phyloP scores from a whole-genome alignment of 805 yeast species.

The Monosporozyma aquatica region DNA sequence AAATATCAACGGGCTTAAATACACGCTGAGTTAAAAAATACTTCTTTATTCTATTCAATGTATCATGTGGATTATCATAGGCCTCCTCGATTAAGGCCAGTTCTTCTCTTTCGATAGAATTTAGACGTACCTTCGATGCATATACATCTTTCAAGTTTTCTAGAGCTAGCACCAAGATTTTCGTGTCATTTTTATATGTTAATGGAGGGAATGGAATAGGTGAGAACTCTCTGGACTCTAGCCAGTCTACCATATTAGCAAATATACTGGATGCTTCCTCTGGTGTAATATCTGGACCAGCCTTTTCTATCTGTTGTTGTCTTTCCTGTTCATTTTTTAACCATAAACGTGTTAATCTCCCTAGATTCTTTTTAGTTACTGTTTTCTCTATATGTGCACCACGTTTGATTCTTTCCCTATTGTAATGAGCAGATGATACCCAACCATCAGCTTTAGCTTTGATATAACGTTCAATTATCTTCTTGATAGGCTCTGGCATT shows the following conservation, averaged over 20 bases:
- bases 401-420: constrained; percentile 75
- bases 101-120: constrained; percentile 85
- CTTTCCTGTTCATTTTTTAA: constrained; percentile 84
- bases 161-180: constrained; percentile 76
- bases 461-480: constrained; percentile 79
- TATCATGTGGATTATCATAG: constrained; percentile 93
- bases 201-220: constrained; percentile 93
- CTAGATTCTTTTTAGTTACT: constrained; percentile 85
- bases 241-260: constrained; percentile 84
- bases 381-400: constrained; percentile 95
- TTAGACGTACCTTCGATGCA: constrained; percentile 65
- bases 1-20: constrained; percentile 78
- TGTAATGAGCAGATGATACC: constrained; percentile 87
- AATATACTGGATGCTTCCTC: constrained; percentile 83
- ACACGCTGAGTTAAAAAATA: constrained; percentile 79
- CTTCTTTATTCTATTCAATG: constrained; percentile 74
- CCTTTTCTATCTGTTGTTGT: constrained; percentile 66
- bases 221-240: constrained; percentile 70
- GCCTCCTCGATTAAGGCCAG: constrained; percentile 91
- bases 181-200: constrained; percentile 87
- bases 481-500: constrained; percentile 80
- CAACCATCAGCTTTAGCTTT: constrained; percentile 96
- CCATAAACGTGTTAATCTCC: constrained; percentile 88
- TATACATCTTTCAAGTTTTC: constrained; percentile 80
- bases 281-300: constrained; percentile 81